Evolutionary conservation across 345 rosid genomes (phyloP).

Genomic region (Crucihimalaya himalaica): DNA sequence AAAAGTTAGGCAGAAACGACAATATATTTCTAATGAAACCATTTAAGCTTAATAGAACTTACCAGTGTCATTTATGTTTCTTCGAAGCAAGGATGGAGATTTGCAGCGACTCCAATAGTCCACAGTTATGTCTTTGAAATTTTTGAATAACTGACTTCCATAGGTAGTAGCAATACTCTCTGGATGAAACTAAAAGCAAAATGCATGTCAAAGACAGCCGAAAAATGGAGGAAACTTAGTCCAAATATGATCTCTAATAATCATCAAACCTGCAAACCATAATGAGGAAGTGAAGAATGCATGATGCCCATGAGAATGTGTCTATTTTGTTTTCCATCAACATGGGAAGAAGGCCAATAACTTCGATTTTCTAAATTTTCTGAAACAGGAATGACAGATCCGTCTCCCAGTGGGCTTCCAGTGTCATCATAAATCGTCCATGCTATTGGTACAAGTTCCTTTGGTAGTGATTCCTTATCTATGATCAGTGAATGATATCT

Average conservation of each 20-base stretch:
- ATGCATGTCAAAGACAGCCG: slow-evolving; percentile 37
- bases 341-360: slow-evolving; percentile 35
- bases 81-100: slow-evolving; percentile 41
- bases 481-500: slow-evolving; percentile 91
- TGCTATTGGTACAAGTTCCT: slow-evolving; percentile 83
- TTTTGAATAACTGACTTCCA: slow-evolving; percentile 75
- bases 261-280: slow-evolving; percentile 81
- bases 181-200: slow-evolving; percentile 78
- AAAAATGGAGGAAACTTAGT: slow-evolving; percentile 8
- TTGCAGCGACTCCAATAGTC: slow-evolving; percentile 66
- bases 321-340: slow-evolving; percentile 37
- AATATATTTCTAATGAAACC: neutral
- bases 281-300: slow-evolving; percentile 91
- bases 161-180: slow-evolving; percentile 89
- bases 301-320: slow-evolving; percentile 81
- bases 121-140: slow-evolving; percentile 73
- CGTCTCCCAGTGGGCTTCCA: slow-evolving; percentile 37
- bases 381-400: slow-evolving; percentile 38
- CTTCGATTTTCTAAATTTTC: slow-evolving; percentile 37
- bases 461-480: slow-evolving; percentile 77
- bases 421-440: slow-evolving; percentile 65
- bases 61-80: slow-evolving; percentile 56
- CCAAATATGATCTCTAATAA: neutral
- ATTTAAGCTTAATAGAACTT: slow-evolving; percentile 35
- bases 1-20: neutral